A percentile compares a stretch with the other conserved stretches of the same genome.
Evolutionary conservation across 345 rosid species (phyloP).

Genomic region (Sonneratia caseolaris): DNA sequence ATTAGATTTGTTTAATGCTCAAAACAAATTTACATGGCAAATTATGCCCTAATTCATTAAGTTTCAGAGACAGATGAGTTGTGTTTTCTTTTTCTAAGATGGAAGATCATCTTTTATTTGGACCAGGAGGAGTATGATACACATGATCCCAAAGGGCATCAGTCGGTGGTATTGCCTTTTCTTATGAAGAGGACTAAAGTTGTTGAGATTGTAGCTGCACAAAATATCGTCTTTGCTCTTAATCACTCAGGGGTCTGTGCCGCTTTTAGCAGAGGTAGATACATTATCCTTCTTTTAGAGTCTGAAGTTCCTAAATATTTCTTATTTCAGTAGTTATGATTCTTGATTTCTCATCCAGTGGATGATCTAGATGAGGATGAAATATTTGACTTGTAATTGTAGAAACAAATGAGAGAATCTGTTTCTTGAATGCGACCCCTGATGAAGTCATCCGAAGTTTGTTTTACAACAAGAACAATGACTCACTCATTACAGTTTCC

Average conservation of each 20-base stretch:
- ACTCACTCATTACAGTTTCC: conserved; percentile 93
- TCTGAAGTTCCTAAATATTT: not conserved
- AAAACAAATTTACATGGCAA: not conserved
- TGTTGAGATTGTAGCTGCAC: conserved; percentile 92
- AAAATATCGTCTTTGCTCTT: conserved; percentile 89
- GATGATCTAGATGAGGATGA: not conserved
- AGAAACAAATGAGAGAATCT: conserved; percentile 79
- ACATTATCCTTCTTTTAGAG: conserved; percentile 1
- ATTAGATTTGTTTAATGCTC: not conserved
- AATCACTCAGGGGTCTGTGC: conserved; percentile 93
- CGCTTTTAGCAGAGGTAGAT: conserved; percentile 78
- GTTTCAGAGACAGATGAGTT: not conserved
- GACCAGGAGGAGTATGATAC: conserved; percentile 89
- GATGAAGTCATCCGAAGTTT: conserved; percentile 91
- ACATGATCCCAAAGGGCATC: conserved; percentile 85
- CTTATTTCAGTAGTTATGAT: not conserved
- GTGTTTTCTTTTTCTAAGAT: not conserved
- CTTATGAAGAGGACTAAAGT: conserved; percentile 85
- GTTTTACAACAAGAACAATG: conserved; percentile 91
- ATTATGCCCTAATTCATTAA: not conserved
- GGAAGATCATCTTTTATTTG: not conserved
- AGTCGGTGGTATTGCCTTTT: conserved; percentile 69
- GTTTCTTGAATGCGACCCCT: conserved; percentile 76
- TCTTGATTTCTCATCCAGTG: not conserved
- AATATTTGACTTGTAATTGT: conserved; percentile 16